Conservation (phyloP, 768 basidiomycete species). For the Leccinum obscurum region DNA sequence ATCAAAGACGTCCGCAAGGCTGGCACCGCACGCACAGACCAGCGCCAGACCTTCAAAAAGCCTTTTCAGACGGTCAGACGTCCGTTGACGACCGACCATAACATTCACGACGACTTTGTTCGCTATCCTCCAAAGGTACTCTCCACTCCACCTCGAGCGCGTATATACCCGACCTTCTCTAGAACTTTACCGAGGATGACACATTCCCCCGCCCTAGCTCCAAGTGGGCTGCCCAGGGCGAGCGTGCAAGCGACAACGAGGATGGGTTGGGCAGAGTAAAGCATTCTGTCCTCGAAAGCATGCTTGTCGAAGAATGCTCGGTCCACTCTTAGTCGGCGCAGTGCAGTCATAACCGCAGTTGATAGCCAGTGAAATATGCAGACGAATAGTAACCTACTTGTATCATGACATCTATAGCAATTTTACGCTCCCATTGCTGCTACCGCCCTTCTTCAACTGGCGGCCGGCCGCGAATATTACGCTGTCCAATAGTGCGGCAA, state of each 20-base stretch:
- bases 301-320: slow-evolving; percentile 21
- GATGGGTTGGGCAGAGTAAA: slow-evolving; percentile 20
- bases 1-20: slow-evolving; percentile 13
- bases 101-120: slow-evolving; percentile 38
- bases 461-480: slow-evolving; percentile 81
- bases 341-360: not conserved
- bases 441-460: slow-evolving; percentile 62
- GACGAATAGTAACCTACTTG: slow-evolving; percentile 6
- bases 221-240: slow-evolving; percentile 24
- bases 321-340: slow-evolving; percentile 19
- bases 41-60: slow-evolving; percentile 29
- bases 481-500: slow-evolving; percentile 87
- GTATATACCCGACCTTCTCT: not conserved
- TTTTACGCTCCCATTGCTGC: slow-evolving; percentile 31
- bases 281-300: slow-evolving; percentile 19
- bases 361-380: slow-evolving; percentile 19
- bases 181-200: slow-evolving; percentile 16
- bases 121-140: slow-evolving; percentile 31
- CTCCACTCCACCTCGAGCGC: not conserved
- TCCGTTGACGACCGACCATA: slow-evolving; percentile 27
- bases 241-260: slow-evolving; percentile 12
- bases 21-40: slow-evolving; percentile 11
- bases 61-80: slow-evolving; percentile 27
- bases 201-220: slow-evolving; percentile 3
- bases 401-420: slow-evolving; percentile 29